phyloP scores from a whole-genome alignment of 345 rosid species.

The Lepidium didymum region DNA sequence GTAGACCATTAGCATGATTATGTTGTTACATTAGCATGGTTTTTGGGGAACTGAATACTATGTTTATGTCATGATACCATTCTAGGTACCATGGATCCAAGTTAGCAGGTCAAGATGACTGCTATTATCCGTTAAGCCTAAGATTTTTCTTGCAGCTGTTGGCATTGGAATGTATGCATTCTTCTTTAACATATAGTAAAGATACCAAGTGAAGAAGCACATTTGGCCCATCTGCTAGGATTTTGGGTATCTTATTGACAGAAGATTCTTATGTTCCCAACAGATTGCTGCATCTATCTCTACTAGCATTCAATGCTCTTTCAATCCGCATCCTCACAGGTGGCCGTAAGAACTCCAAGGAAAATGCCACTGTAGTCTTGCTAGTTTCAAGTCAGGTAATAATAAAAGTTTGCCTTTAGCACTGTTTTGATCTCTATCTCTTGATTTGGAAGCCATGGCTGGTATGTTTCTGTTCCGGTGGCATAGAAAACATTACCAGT shows the following conservation, averaged over 20 bases:
- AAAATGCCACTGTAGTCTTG: slow-evolving; percentile 56
- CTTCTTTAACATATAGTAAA: slow-evolving; percentile 4
- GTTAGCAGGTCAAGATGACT: slow-evolving; percentile 84
- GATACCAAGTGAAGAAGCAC: neutral
- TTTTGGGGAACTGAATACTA: neutral
- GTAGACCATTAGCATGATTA: neutral
- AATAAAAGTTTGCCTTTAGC: neutral
- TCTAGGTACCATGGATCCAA: slow-evolving; percentile 94
- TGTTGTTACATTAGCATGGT: neutral
- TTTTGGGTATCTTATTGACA: neutral
- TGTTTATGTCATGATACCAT: slow-evolving; percentile 18
- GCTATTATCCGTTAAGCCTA: slow-evolving; percentile 66
- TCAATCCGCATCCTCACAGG: slow-evolving; percentile 53
- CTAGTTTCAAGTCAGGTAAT: slow-evolving; percentile 81
- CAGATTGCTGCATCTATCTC: slow-evolving; percentile 66
- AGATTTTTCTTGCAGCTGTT: slow-evolving; percentile 61
- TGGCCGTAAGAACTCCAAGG: slow-evolving; percentile 48
- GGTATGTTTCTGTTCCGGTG: neutral
- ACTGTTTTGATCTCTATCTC: neutral
- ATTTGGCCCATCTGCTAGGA: neutral
- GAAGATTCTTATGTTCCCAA: neutral
- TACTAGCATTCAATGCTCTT: slow-evolving; percentile 55
- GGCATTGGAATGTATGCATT: slow-evolving; percentile 62
- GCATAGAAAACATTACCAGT: slow-evolving; percentile 84
- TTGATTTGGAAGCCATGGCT: neutral